phyloP scores from a whole-genome alignment of 306 rosid species.

The Ceratonia siliqua region DNA sequence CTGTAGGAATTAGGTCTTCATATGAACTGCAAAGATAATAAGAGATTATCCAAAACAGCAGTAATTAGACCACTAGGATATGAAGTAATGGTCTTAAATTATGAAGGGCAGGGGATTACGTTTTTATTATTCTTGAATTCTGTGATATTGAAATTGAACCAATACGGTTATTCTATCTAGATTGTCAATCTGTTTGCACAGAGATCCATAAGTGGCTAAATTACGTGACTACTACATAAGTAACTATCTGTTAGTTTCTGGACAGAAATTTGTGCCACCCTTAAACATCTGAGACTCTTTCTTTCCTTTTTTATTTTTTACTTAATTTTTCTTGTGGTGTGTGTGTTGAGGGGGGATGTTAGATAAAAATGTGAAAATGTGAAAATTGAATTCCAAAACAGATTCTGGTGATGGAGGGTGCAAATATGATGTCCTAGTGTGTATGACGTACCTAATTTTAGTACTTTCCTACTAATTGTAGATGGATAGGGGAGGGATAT shows the following conservation, averaged over 20 bases:
- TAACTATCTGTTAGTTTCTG: conserved; percentile 24
- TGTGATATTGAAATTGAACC: not conserved
- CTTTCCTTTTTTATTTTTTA: not conserved
- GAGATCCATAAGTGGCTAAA: not conserved
- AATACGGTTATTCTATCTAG: not conserved
- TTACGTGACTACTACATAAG: not conserved
- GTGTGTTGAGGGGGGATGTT: not conserved
- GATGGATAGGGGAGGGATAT: conserved; percentile 22
- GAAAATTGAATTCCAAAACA: conserved; percentile 23
- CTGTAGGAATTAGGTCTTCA: conserved; percentile 17
- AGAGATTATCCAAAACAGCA: conserved; percentile 2
- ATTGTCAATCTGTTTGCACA: not conserved
- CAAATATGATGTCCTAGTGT: conserved; percentile 8
- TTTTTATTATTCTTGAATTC: not conserved
- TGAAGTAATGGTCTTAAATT: conserved; percentile 1
- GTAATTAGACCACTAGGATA: conserved; percentile 11
- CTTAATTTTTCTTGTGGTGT: conserved; percentile 10
- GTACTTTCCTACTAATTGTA: not conserved
- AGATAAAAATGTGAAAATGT: not conserved
- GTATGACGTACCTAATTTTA: not conserved
- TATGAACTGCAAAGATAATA: conserved; percentile 20
- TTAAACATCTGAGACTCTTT: not conserved
- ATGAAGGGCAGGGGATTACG: not conserved
- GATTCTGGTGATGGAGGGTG: not conserved
- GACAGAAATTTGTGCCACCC: not conserved